Percentiles rank a stretch among this genome's conserved stretches.
Evolutionary conservation across 2,329 filamentous ascomycete genomes (phyloP).

Genomic region (Fusarium neocosmosporiellum): DNA sequence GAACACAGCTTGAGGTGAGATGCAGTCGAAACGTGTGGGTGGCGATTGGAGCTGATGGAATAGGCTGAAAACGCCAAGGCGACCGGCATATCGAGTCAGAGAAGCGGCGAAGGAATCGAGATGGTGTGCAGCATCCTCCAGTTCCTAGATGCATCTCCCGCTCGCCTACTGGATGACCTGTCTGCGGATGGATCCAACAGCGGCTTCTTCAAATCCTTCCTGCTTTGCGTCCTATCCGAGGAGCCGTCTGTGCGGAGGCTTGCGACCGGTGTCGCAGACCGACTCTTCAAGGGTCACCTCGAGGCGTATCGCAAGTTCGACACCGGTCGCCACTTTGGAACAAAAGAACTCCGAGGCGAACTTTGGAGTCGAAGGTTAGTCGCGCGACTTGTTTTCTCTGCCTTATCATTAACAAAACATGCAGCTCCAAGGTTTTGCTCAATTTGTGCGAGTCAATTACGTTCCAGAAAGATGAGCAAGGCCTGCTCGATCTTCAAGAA

Average conservation of each 20-base stretch:
- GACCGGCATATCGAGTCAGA: slow-evolving; percentile 5
- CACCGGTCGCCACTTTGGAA: slow-evolving; percentile 39
- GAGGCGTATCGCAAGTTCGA: slow-evolving; percentile 44
- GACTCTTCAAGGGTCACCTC: slow-evolving; percentile 54
- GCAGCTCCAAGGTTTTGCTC: slow-evolving; percentile 54
- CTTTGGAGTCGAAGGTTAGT: slow-evolving; percentile 67
- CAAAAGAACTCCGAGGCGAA: slow-evolving; percentile 48
- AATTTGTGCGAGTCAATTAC: slow-evolving; percentile 62
- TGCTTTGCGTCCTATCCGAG: slow-evolving; percentile 65
- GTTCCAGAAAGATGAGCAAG: slow-evolving; percentile 55
- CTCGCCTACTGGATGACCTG: slow-evolving; percentile 47
- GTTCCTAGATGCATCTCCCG: slow-evolving; percentile 66
- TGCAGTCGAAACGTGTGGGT: neutral
- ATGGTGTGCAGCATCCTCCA: slow-evolving; percentile 59
- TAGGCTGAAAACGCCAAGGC: slow-evolving; percentile 36
- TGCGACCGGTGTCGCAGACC: slow-evolving; percentile 60
- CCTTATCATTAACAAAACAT: slow-evolving; percentile 7
- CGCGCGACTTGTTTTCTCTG: neutral
- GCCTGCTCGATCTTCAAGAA: slow-evolving; percentile 61
- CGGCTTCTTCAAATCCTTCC: slow-evolving; percentile 61
- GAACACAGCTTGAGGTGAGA: slow-evolving; percentile 66
- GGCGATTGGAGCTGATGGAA: slow-evolving; percentile 1
- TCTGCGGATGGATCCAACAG: slow-evolving; percentile 37
- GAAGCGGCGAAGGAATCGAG: slow-evolving; percentile 30
- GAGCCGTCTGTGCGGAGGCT: slow-evolving; percentile 61